Percentiles rank a stretch among this genome's conserved stretches.
Conservation (phyloP, 495 filamentous ascomycete genomes). For the Pyrenula aspistea region DNA sequence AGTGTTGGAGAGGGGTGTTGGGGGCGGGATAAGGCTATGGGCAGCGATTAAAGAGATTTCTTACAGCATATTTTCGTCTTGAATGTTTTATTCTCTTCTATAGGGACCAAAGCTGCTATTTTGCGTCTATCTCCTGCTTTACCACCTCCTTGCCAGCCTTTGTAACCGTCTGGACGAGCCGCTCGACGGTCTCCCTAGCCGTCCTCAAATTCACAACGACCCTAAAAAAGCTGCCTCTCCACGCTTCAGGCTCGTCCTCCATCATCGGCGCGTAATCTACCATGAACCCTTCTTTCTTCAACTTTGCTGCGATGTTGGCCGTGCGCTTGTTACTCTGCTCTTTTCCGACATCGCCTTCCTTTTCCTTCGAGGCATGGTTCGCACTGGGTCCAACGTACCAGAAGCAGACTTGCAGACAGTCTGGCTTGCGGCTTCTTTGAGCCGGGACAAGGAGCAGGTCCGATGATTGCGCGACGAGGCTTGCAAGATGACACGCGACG, state of each 20-base stretch:
- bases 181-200: slow-evolving; percentile 58
- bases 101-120: no score
- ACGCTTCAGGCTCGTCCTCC: slow-evolving; percentile 28
- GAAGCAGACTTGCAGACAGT: slow-evolving; percentile 92
- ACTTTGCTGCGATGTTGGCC: slow-evolving; percentile 37
- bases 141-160: slow-evolving; percentile 45
- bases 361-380: slow-evolving; percentile 21
- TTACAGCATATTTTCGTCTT: no score
- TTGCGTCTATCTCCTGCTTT: slow-evolving; percentile 16
- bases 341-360: slow-evolving; percentile 43
- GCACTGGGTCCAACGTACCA: slow-evolving; percentile 50
- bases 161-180: slow-evolving; percentile 60
- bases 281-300: slow-evolving; percentile 63
- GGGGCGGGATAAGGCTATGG: no score
- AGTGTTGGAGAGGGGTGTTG: no score
- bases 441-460: slow-evolving; percentile 62
- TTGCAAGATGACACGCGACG: slow-evolving; percentile 52
- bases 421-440: slow-evolving; percentile 46
- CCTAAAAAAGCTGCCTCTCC: slow-evolving; percentile 72
- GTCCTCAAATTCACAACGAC: slow-evolving; percentile 79
- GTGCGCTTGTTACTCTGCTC: slow-evolving; percentile 48
- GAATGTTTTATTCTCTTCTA: no score
- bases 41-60: no score
- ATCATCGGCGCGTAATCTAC: slow-evolving; percentile 76
- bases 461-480: slow-evolving; percentile 32